phyloP scores from a whole-genome alignment of 306 rosid genomes.

The Pterocarpus santalinus region DNA sequence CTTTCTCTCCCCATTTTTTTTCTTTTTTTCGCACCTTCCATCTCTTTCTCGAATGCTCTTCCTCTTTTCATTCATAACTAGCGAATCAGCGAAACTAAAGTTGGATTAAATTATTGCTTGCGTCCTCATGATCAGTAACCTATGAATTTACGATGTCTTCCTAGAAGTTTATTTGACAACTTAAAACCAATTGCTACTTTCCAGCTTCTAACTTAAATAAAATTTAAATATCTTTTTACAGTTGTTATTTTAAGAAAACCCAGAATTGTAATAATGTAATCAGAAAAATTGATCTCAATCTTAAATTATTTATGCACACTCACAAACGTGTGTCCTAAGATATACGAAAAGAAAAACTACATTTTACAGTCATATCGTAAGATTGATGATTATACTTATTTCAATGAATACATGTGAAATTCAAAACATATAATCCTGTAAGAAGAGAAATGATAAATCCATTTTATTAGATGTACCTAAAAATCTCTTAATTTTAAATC shows the following conservation, averaged over 20 bases:
- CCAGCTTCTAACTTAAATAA: background rate
- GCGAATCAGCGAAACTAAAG: background rate
- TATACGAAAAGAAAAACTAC: no score
- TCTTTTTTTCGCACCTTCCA: background rate
- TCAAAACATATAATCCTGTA: no score
- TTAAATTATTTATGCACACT: background rate
- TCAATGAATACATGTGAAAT: no score
- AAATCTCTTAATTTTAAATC: no score
- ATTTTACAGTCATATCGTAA: no score
- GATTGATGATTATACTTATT: no score
- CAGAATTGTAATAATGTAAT: background rate
- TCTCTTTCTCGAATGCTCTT: constrained; percentile 30
- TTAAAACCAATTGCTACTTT: background rate
- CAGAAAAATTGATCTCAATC: background rate
- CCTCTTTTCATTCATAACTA: background rate
- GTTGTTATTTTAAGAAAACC: background rate
- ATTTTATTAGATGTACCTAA: no score
- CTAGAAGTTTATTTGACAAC: background rate
- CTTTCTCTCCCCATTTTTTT: background rate
- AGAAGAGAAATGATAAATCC: no score
- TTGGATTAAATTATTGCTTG: constrained; percentile 21
- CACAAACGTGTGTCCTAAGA: no score
- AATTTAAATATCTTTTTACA: background rate
- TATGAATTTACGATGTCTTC: background rate
- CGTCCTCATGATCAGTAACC: constrained; percentile 36